A percentile compares a stretch with the other conserved stretches of the same genome.
These are phyloP conservation scores for Populus nigra DNA, from an alignment of 345 rosid genomes.

Conservation along the genomic window DNA sequence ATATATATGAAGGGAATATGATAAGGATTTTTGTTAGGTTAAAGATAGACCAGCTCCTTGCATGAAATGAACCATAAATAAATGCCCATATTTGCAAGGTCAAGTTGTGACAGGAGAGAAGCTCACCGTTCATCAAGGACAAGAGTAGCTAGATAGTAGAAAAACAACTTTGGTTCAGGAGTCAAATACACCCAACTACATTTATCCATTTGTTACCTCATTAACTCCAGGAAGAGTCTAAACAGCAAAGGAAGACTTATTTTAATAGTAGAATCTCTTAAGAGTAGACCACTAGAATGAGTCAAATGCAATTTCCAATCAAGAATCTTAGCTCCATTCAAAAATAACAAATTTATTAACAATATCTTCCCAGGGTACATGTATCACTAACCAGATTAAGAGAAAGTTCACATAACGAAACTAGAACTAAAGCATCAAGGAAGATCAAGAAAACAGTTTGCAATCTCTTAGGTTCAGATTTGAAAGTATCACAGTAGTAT, in stretches of 20 bases:
- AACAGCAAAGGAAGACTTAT: neutral
- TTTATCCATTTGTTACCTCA: neutral
- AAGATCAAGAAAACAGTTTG: neutral
- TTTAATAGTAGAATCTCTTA: neutral
- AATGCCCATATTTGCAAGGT: neutral
- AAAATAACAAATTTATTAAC: neutral
- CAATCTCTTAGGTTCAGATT: neutral
- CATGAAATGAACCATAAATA: neutral
- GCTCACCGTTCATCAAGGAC: neutral
- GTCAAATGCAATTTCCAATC: neutral
- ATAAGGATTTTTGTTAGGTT: neutral
- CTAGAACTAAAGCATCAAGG: neutral
- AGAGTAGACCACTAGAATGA: neutral
- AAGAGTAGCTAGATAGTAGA: neutral
- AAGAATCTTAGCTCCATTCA: neutral
- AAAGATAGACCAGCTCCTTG: neutral
- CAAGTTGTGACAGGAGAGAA: neutral
- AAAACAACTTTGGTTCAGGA: conserved; percentile 1
- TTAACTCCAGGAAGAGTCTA: neutral
- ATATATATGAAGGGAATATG: neutral
- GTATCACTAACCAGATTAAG: neutral
- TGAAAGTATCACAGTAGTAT: neutral
- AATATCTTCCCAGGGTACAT: neutral
- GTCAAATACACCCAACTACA: neutral
- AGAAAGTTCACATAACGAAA: neutral